These are phyloP conservation scores for Colletotrichum sp. DNA, from an alignment of 2,329 filamentous ascomycete genomes.

Conservation along the genomic window DNA sequence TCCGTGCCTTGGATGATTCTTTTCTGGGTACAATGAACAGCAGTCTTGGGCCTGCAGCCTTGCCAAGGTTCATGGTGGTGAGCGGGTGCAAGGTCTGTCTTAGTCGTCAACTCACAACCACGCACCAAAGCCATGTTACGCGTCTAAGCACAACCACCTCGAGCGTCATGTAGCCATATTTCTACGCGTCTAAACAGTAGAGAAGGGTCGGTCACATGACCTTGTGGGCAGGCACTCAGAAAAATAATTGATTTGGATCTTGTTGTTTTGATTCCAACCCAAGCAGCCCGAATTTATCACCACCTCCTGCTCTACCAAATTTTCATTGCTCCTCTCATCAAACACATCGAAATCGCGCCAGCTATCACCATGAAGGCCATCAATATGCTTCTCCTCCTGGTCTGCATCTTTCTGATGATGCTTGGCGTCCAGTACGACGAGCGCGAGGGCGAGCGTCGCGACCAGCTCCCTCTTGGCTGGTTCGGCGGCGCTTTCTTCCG, in stretches of 20 bases:
- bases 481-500: neutral
- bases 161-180: neutral
- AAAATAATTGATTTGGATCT: neutral
- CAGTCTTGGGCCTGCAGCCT: too few species aligned
- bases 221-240: neutral
- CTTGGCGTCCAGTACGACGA: neutral
- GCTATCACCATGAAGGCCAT: neutral
- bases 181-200: neutral
- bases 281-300: neutral
- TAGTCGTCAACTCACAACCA: neutral
- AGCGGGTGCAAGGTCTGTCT: neutral
- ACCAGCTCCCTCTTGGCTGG: neutral
- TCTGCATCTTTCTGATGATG: neutral
- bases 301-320: neutral
- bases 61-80: neutral
- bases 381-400: neutral
- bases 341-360: neutral
- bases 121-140: neutral
- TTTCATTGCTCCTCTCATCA: neutral
- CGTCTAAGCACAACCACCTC: neutral
- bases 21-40: too few species aligned
- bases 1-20: too few species aligned
- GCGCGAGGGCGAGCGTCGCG: neutral
- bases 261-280: neutral
- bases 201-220: neutral